phyloP scores from a whole-genome alignment of 2,329 filamentous ascomycete species.

The Metarhizium album region DNA sequence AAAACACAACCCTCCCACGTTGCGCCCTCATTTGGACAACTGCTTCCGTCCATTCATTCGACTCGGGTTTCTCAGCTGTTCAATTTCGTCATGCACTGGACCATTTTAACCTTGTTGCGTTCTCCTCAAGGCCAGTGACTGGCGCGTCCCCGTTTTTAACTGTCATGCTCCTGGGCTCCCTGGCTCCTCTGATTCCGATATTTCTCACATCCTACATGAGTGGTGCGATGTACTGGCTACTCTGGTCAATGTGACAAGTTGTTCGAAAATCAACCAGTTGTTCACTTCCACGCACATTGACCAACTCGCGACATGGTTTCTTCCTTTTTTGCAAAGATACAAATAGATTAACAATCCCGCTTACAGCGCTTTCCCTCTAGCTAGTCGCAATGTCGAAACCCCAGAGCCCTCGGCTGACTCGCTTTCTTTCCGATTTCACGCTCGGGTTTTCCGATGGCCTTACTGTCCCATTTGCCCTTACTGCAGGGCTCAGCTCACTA shows the following conservation, averaged over 20 bases:
- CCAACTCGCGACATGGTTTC: background rate
- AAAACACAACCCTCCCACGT: background rate
- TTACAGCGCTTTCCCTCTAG: background rate
- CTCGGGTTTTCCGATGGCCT: constrained; percentile 65
- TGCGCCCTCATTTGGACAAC: background rate
- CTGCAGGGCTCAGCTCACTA: constrained; percentile 54
- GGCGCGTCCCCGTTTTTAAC: background rate
- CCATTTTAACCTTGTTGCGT: background rate
- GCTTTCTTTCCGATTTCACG: constrained; percentile 53
- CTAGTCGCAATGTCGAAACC: constrained; percentile 10
- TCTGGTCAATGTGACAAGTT: background rate
- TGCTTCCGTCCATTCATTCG: background rate
- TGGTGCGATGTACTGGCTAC: background rate
- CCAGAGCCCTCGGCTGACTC: constrained; percentile 19
- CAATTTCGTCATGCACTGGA: background rate
- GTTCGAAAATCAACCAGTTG: too few species aligned
- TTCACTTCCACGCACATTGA: background rate
- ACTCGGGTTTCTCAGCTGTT: background rate
- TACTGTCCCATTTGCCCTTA: constrained; percentile 65
- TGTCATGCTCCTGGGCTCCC: background rate
- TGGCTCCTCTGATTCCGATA: too few species aligned
- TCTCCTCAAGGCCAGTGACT: background rate
- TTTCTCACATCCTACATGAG: background rate
- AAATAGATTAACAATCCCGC: background rate
- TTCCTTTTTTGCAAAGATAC: too few species aligned